Evolutionary conservation across 352 stramenopile genomes (phyloP), one percentile per base, ranked within the genome.

Genomic region (Blastocystis sp.): DNA sequence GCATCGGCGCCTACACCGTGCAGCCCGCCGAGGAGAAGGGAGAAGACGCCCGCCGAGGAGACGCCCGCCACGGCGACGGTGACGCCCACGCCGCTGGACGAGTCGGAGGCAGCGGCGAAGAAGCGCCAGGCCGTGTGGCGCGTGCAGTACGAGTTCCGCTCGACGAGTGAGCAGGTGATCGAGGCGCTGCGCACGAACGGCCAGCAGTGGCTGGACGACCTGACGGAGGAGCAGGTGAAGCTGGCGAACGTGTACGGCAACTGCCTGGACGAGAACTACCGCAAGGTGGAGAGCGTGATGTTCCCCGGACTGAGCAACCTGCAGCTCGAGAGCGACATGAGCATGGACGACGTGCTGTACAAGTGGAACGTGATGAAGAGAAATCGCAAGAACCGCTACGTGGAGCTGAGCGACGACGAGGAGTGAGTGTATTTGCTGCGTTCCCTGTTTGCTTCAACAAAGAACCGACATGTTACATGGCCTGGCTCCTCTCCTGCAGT

Each of bases 111-210:
- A 14, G 34, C 70, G 67, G 78, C 65, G 45, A 9, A 48, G 52
- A 41, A 80, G 53, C 45, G 43, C 21, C n/a, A n/a, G 3, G 64
- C 56, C 17, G 48, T 78, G 41, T 88, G 78, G 78, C 45, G 34
- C 40, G 64, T 88, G 45, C 78, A 88, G 67, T 88, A 88, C 41
- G 78, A 88, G 67, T 88, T 88, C 78, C 78, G 78, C n/a, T 88
- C 78, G 38, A 76, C 78, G 21, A 79, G 64, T 2, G 64, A 79
- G 67, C 64, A 88, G 56, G 78, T 79, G 34, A 88, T 88, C 0
- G 67, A 61, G 5, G 67, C 78, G 11, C 52, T 88, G 53, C 64
- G 67, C 17, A 14, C n/a, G 34, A 88, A 88, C 60, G 45, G 59
- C 28, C 78, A 88, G 67, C 62, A 76, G 52, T 88, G 78, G 78